Conservation (phyloP, 192 early-diverging fungal genomes). For the Backusella westeae region DNA sequence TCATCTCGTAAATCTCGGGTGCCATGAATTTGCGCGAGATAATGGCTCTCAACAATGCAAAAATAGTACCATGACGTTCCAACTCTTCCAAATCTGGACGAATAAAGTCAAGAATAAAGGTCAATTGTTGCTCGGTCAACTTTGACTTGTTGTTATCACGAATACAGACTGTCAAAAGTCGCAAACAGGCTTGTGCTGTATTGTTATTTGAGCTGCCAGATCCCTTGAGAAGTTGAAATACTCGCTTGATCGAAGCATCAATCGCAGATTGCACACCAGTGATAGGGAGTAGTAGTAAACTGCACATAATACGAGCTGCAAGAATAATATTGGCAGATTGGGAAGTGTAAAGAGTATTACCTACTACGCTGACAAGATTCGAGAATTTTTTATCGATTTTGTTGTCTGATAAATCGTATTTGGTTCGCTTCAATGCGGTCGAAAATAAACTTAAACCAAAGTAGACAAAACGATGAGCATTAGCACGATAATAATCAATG, state of each 20-base stretch:
- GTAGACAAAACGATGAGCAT: conserved; percentile 88
- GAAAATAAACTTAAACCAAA: conserved; percentile 91
- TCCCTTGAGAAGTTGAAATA: conserved; percentile 72
- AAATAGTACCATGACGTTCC: conserved; percentile 79
- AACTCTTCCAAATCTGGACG: conserved; percentile 88
- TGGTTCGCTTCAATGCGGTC: conserved; percentile 58
- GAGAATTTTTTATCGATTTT: conserved; percentile 73
- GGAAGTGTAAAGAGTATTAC: conserved; percentile 82
- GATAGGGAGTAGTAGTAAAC: conserved; percentile 71
- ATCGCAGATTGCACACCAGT: conserved; percentile 65
- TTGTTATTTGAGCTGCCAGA: conserved; percentile 60
- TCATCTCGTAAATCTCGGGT: conserved; percentile 91
- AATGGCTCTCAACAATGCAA: conserved; percentile 85
- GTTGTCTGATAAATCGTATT: conserved; percentile 51
- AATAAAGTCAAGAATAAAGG: conserved; percentile 74
- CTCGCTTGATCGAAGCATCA: conserved; percentile 70
- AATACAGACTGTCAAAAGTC: conserved; percentile 78
- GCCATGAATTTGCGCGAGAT: conserved; percentile 81
- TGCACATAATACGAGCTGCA: conserved; percentile 69
- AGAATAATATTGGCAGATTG: conserved; percentile 66
- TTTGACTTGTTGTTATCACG: conserved; percentile 69
- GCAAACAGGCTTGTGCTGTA: conserved; percentile 78
- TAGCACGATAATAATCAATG: conserved; percentile 78
- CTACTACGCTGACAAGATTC: conserved; percentile 78
- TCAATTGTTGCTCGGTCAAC: conserved; percentile 75